Base-by-base conservation (phyloP, 1,284 basidiomycete genomes). In the Sporisorium reilianum region DNA sequence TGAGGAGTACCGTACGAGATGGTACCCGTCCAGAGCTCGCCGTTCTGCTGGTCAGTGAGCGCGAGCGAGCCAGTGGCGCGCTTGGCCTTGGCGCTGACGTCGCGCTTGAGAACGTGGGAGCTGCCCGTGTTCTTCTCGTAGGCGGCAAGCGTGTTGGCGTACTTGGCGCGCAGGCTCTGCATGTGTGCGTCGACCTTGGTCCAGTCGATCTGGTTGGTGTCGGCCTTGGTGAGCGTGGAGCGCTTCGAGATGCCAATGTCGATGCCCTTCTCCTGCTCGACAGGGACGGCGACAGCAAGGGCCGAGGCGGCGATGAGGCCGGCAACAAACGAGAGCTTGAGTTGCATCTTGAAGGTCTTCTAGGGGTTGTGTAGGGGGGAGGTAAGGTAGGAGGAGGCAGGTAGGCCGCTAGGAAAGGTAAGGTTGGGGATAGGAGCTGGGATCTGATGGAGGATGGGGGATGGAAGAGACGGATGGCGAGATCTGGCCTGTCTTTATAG, bases 21-120 rank as follows among this genome's bases (percentile, higher is more conserved):
- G 55, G 68, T 60, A 40, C 83, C 83, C 40, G 77, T 70, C 83
- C 83, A 84, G 34, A 83, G 78, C 49, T 68, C 70, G 44, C 68
- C 69, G 7, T 56, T 9, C 40, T 60, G n/a, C 42, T 78, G 55
- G 55, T 81, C 81, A 12, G 72, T 74, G 40, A 84, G 77, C 2
- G 28, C 9, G 30, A 84, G 67, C 32, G 67, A 28, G 38, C 82
- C 80, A n/a, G 74, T 74, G 22, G 59, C 70, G 32, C 73, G 72
- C 77, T 77, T 79, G 30, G 34, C 28, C 22, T 66, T 56, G 41
- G 70, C 36, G 52, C 63, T 63, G 30, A 63, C 45, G 14, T 74
- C 58, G 23, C 68, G 55, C 63, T 76, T 72, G 28, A 62, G 46
- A 11, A 73, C 68, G 72, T 81, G 74, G 20, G 56, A 56, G 52